These are phyloP conservation scores for Linnemannia exigua DNA, from an alignment of 192 early-diverging fungal genomes.

Conservation along the genomic window DNA sequence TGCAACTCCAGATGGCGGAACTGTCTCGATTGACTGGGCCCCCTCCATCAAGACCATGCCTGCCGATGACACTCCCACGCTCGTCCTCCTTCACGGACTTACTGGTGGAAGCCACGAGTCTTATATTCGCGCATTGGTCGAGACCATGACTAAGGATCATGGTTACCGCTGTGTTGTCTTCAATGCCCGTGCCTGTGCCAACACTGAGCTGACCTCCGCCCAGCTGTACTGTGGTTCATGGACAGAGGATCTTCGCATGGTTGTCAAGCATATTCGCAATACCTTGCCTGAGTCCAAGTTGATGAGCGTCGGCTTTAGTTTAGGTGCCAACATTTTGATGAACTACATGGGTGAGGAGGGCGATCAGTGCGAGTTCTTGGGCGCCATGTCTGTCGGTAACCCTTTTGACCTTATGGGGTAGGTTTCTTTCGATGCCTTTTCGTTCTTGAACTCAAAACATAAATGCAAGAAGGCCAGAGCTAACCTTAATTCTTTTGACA, in stretches of 20 bases:
- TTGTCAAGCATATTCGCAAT: slow-evolving; percentile 68
- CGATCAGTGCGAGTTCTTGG: slow-evolving; percentile 79
- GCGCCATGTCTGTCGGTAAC: slow-evolving; percentile 85
- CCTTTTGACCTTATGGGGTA: slow-evolving; percentile 86
- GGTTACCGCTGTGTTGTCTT: slow-evolving; percentile 85
- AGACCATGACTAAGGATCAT: slow-evolving; percentile 71
- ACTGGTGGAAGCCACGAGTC: slow-evolving; percentile 94
- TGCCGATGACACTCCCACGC: slow-evolving; percentile 75
- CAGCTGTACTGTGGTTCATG: slow-evolving; percentile 87
- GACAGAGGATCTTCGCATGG: slow-evolving; percentile 84
- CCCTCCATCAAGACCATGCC: slow-evolving; percentile 69
- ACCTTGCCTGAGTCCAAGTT: slow-evolving; percentile 73
- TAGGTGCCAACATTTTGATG: slow-evolving; percentile 93
- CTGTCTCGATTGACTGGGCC: slow-evolving; percentile 90
- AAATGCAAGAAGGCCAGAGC: slow-evolving; percentile 57
- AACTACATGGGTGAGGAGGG: slow-evolving; percentile 92
- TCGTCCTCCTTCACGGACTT: slow-evolving; percentile 91
- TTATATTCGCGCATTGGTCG: slow-evolving; percentile 85
- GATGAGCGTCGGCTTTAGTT: slow-evolving; percentile 88
- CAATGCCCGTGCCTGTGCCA: slow-evolving; percentile 93
- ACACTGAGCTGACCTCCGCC: slow-evolving; percentile 80
- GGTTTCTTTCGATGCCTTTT: slow-evolving; percentile 15
- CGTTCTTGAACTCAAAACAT: neutral
- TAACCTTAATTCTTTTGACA: slow-evolving; percentile 35
- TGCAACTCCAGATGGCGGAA: slow-evolving; percentile 85